These are phyloP conservation scores for Berkeleyomyces rouxiae DNA, from an alignment of 2,329 filamentous ascomycete species.

Conservation along the genomic window DNA sequence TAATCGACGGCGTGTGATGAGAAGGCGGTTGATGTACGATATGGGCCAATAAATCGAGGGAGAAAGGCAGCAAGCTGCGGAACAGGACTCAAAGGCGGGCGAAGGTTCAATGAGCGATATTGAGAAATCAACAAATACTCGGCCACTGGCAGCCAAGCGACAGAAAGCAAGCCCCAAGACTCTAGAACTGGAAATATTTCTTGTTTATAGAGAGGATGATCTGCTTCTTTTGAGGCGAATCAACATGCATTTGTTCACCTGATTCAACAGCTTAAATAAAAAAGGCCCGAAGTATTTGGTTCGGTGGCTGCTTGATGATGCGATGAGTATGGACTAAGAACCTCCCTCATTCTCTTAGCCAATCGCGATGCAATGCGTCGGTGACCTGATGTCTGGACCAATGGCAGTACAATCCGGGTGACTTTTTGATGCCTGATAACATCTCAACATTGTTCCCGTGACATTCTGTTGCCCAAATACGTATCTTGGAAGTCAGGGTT, in stretches of 20 bases:
- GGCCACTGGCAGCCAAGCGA: not conserved
- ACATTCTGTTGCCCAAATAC: not conserved
- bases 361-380: not conserved
- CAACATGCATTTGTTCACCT: not conserved
- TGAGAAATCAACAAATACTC: not conserved
- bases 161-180: not conserved
- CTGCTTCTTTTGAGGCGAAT: not conserved
- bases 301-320: not conserved
- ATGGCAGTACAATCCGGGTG: not conserved
- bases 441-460: not conserved
- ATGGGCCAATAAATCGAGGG: not conserved
- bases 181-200: not conserved
- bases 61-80: not conserved
- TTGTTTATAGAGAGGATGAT: not conserved
- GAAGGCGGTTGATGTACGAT: not conserved
- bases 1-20: not conserved
- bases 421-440: not conserved
- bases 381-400: not conserved
- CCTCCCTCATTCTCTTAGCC: not conserved
- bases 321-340: not conserved
- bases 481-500: not conserved
- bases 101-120: not conserved
- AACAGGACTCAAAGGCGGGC: not conserved
- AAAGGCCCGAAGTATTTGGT: not conserved
- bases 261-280: not conserved